Percentiles rank a stretch among this genome's conserved stretches.
phyloP scores from a whole-genome alignment of 1,284 basidiomycete genomes.

The Puccinia novopanici region DNA sequence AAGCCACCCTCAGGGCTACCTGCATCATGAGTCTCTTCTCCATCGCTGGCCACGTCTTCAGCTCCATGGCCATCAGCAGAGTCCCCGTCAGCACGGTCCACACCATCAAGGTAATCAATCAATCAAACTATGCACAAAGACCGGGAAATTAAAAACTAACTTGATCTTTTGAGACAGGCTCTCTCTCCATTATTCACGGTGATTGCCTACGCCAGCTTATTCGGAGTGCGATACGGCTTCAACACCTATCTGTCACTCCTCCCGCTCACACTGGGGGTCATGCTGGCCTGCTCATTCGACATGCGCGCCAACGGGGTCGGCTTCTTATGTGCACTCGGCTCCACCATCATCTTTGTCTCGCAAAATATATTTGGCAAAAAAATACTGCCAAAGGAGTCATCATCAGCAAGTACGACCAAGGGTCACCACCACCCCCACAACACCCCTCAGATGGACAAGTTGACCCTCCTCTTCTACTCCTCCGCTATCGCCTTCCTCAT shows the following conservation, averaged over 20 bases:
- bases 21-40: conserved; percentile 89
- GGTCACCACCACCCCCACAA: conserved; percentile 57
- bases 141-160: not conserved
- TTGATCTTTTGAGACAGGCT: conserved; percentile 66
- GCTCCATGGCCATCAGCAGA: conserved; percentile 90
- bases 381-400: conserved; percentile 71
- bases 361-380: conserved; percentile 99
- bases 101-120: conserved; percentile 82
- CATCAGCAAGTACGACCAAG: conserved; percentile 59
- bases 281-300: conserved; percentile 94
- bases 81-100: conserved; percentile 98
- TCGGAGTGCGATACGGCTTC: conserved; percentile 85
- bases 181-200: conserved; percentile 96
- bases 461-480: conserved; percentile 93
- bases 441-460: conserved; percentile 79
- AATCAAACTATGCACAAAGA: not conserved
- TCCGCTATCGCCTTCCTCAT: conserved; percentile 89
- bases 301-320: conserved; percentile 79
- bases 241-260: conserved; percentile 92
- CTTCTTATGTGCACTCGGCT: conserved; percentile 86
- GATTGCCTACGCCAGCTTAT: conserved; percentile 85
- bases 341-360: conserved; percentile 91
- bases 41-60: conserved; percentile 94
- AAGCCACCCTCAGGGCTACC: conserved; percentile 73
- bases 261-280: conserved; percentile 90